Evolutionary conservation across 2,329 filamentous ascomycete species (phyloP).

Genomic region (Ophiostoma triangulosporum): DNA sequence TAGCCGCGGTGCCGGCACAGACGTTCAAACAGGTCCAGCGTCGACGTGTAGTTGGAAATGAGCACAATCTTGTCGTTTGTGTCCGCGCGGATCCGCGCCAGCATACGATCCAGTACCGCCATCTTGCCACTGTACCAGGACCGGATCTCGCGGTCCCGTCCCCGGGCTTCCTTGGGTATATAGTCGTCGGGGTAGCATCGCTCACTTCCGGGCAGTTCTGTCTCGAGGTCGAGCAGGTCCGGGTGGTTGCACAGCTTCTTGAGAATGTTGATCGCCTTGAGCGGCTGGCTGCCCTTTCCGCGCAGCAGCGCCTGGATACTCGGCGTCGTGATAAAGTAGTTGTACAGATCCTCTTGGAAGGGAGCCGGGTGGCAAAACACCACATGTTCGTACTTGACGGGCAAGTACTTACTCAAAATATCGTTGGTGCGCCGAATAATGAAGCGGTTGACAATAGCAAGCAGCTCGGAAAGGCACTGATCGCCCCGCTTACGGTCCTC

Average conservation of each 20-base stretch:
- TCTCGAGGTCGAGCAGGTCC: slow-evolving; percentile 70
- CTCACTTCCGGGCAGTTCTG: slow-evolving; percentile 81
- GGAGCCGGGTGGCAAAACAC: slow-evolving; percentile 92
- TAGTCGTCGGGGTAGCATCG: slow-evolving; percentile 72
- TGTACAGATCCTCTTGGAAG: slow-evolving; percentile 89
- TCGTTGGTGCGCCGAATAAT: slow-evolving; percentile 97
- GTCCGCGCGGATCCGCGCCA: slow-evolving; percentile 85
- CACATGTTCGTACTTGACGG: slow-evolving; percentile 97
- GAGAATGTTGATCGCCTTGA: slow-evolving; percentile 91
- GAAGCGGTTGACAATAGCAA: slow-evolving; percentile 87
- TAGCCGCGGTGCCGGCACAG: slow-evolving; percentile 78
- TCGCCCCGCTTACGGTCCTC: slow-evolving; percentile 71
- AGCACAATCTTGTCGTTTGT: slow-evolving; percentile 99
- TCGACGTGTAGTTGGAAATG: slow-evolving; percentile 97
- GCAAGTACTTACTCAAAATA: slow-evolving; percentile 91
- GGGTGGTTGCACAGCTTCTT: slow-evolving; percentile 99
- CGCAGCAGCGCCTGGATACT: slow-evolving; percentile 84
- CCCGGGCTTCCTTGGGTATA: slow-evolving; percentile 72
- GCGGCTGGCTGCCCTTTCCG: slow-evolving; percentile 87
- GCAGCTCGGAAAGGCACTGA: slow-evolving; percentile 66
- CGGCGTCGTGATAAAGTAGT: slow-evolving; percentile 91
- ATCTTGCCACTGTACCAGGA: slow-evolving; percentile 97
- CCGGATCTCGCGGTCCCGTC: slow-evolving; percentile 82
- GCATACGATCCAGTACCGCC: slow-evolving; percentile 95
- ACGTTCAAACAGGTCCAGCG: slow-evolving; percentile 83